These are phyloP conservation scores for Tetrapisispora namnaoensis DNA, from an alignment of 805 yeast genomes.

Conservation along the genomic window DNA sequence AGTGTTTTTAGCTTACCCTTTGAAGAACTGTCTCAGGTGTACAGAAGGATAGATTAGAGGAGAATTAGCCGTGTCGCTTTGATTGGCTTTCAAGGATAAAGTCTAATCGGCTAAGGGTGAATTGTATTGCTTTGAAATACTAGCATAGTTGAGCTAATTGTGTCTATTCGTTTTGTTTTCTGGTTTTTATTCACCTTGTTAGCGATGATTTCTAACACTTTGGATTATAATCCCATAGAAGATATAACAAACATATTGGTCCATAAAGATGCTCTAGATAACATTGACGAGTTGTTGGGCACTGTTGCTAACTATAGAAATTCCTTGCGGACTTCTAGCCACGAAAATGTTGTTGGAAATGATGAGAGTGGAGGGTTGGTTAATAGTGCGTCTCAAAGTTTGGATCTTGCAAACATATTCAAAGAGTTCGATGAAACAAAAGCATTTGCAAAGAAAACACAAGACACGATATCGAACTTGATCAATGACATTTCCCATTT, in stretches of 20 bases:
- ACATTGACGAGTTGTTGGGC: constrained; percentile 40
- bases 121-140: too few relatives aligned
- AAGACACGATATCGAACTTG: constrained; percentile 51
- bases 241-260: constrained; percentile 45
- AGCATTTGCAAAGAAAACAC: constrained; percentile 67
- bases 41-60: too few relatives aligned
- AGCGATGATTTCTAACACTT: constrained; percentile 24
- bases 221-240: constrained; percentile 42
- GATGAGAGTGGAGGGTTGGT: neutral
- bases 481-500: constrained; percentile 69
- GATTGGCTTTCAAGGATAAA: too few relatives aligned
- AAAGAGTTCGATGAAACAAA: constrained; percentile 56
- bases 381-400: neutral
- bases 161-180: too few relatives aligned
- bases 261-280: constrained; percentile 40
- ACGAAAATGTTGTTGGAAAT: constrained; percentile 5
- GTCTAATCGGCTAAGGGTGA: too few relatives aligned
- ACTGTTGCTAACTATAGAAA: constrained; percentile 43
- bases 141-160: too few relatives aligned
- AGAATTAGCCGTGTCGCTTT: too few relatives aligned
- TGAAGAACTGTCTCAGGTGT: too few relatives aligned
- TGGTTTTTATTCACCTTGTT: too few relatives aligned
- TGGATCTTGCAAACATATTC: constrained; percentile 29
- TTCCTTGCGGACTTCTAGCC: constrained; percentile 32
- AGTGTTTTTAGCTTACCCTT: too few relatives aligned